Evolutionary conservation across 2,329 filamentous ascomycete genomes (phyloP).

Genomic region (Cladophialophora chaetospira): DNA sequence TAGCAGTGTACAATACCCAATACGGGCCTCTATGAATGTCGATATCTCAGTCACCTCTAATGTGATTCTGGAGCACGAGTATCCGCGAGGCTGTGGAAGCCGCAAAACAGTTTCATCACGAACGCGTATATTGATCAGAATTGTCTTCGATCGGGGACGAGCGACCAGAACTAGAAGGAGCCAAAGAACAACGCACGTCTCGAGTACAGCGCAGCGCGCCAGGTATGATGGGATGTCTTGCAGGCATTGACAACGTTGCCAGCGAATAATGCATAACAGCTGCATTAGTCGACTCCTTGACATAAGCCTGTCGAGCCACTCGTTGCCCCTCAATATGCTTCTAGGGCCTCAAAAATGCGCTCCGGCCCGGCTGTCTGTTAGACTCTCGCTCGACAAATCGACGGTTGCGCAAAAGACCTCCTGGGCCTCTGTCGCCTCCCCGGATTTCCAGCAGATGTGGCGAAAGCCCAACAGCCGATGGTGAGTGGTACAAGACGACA

Average conservation of each 20-base stretch:
- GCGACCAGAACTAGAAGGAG: conserved; percentile 8
- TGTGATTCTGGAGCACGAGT: background rate
- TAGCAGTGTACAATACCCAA: conserved; percentile 5
- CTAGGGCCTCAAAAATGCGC: conserved; percentile 15
- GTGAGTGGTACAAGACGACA: conserved; percentile 4
- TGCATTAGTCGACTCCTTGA: conserved; percentile 31
- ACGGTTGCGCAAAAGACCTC: conserved; percentile 16
- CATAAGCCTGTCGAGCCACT: conserved; percentile 25
- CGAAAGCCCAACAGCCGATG: conserved; percentile 2
- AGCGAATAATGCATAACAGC: conserved; percentile 32
- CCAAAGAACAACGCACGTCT: conserved; percentile 16
- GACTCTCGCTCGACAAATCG: conserved; percentile 10
- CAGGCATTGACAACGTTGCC: conserved; percentile 29
- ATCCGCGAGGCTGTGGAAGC: conserved; percentile 11
- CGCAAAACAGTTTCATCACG: conserved; percentile 8
- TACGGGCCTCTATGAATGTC: conserved; percentile 8
- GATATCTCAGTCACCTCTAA: conserved; percentile 7
- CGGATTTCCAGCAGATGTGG: conserved; percentile 10
- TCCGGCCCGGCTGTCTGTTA: conserved; percentile 15
- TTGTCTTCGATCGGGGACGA: conserved; percentile 6
- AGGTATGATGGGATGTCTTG: conserved; percentile 26
- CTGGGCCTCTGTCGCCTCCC: conserved; percentile 10
- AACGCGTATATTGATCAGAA: conserved; percentile 6
- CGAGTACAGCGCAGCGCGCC: conserved; percentile 23
- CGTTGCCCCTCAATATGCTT: conserved; percentile 10